A percentile compares a stretch with the other conserved stretches of the same genome.
These are phyloP conservation scores for Cladosporium sphaerospermum DNA, from an alignment of 2,329 filamentous ascomycete genomes.

Conservation along the genomic window DNA sequence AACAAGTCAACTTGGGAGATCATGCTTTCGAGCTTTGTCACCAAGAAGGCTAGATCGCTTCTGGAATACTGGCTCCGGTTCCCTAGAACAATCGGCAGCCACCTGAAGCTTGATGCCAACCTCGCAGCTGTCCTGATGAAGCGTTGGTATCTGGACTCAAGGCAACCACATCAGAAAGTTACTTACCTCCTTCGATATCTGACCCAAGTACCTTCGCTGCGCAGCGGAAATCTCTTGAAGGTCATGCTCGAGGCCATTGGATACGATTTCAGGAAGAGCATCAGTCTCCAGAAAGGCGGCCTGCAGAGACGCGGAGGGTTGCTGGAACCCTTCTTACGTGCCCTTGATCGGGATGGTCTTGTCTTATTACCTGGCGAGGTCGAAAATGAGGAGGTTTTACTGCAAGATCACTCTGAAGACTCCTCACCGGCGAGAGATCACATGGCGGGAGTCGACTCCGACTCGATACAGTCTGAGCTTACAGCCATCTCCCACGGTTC, in stretches of 20 bases:
- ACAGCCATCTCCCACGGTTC: too few species aligned
- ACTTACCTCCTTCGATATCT: slow-evolving; percentile 24
- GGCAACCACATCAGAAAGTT: slow-evolving; percentile 24
- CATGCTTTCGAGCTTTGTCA: slow-evolving; percentile 21
- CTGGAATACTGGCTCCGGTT: slow-evolving; percentile 23
- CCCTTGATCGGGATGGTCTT: too few species aligned
- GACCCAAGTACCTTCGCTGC: slow-evolving; percentile 15
- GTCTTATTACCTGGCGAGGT: slow-evolving; percentile 8
- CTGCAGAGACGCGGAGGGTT: neutral
- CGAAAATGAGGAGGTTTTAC: slow-evolving; percentile 1
- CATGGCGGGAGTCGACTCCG: neutral
- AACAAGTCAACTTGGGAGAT: slow-evolving; percentile 20
- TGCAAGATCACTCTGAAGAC: neutral
- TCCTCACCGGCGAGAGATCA: neutral
- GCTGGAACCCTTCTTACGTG: neutral
- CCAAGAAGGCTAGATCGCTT: slow-evolving; percentile 13
- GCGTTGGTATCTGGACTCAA: slow-evolving; percentile 21
- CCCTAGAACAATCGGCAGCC: slow-evolving; percentile 14
- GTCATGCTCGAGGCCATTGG: slow-evolving; percentile 22
- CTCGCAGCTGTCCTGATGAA: slow-evolving; percentile 20
- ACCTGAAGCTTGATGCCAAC: slow-evolving; percentile 15
- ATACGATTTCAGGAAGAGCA: slow-evolving; percentile 22
- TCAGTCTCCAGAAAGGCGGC: neutral
- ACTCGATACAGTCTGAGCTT: neutral
- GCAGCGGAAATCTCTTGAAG: slow-evolving; percentile 13